phyloP scores from a whole-genome alignment of 768 basidiomycete species.

The Chalciporus sphaerocephalus region DNA sequence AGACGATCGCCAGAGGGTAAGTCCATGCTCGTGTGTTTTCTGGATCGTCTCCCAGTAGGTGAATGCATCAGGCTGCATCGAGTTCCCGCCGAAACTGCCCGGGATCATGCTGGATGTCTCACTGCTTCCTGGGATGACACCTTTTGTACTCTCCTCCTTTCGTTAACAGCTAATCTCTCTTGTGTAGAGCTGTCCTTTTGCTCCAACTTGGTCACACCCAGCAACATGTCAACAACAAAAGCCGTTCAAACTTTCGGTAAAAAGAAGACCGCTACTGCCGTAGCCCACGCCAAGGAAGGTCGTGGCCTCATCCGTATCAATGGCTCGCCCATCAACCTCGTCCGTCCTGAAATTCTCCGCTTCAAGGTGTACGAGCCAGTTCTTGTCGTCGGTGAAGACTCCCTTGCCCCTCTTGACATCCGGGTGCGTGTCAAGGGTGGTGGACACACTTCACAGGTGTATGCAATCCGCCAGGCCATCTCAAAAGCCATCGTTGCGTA shows the following conservation, averaged over 20 bases:
- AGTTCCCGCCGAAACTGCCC: conserved; percentile 20
- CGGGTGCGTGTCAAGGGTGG: conserved; percentile 98
- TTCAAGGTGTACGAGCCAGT: conserved; percentile 98
- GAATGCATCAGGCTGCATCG: neutral
- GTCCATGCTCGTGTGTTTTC: conserved; percentile 20
- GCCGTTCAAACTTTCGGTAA: conserved; percentile 99
- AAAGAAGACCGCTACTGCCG: conserved; percentile 99
- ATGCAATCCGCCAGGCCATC: conserved; percentile 98
- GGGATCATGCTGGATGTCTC: conserved; percentile 39
- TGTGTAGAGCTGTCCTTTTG: conserved; percentile 16
- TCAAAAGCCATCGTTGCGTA: conserved; percentile 97
- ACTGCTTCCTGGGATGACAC: conserved; percentile 32
- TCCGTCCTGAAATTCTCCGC: conserved; percentile 92
- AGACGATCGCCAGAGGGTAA: conserved; percentile 38
- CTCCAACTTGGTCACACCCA: conserved; percentile 14
- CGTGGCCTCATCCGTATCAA: conserved; percentile 96
- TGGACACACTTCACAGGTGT: conserved; percentile 98
- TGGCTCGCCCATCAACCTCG: conserved; percentile 92
- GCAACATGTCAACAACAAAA: conserved; percentile 70
- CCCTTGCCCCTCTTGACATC: conserved; percentile 86
- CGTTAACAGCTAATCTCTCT: conserved; percentile 17
- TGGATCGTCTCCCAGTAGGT: neutral
- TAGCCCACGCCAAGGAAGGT: conserved; percentile 94
- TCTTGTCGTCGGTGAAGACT: conserved; percentile 88
- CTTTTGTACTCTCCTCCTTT: neutral